Conservation (phyloP, 1,284 basidiomycete genomes). For the Pyrrhoderma noxium region DNA sequence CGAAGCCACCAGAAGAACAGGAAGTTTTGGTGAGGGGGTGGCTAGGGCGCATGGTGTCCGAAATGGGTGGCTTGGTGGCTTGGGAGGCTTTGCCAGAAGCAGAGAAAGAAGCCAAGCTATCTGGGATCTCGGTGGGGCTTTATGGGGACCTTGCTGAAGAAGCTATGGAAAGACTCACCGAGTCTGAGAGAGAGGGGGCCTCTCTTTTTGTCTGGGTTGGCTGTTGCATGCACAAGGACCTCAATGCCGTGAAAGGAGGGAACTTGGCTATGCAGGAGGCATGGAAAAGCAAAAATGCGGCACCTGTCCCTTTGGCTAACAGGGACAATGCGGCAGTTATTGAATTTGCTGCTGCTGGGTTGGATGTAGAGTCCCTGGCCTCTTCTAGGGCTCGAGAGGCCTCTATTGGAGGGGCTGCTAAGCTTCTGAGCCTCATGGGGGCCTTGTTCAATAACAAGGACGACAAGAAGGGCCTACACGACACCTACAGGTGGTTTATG, state of each 20-base stretch:
- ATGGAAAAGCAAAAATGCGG: background rate
- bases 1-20: background rate
- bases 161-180: slow-evolving; percentile 17
- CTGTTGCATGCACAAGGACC: slow-evolving; percentile 27
- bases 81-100: slow-evolving; percentile 18
- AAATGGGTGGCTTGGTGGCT: background rate
- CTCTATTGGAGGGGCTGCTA: slow-evolving; percentile 26
- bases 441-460: slow-evolving; percentile 31
- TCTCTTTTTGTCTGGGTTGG: slow-evolving; percentile 21
- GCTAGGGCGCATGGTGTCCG: background rate
- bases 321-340: background rate
- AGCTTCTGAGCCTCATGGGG: slow-evolving; percentile 25
- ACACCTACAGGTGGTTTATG: slow-evolving; percentile 24
- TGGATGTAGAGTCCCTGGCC: background rate
- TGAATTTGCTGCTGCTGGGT: background rate
- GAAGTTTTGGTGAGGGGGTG: background rate
- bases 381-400: slow-evolving; percentile 20
- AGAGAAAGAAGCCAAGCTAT: slow-evolving; percentile 5
- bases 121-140: slow-evolving; percentile 3
- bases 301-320: background rate
- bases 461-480: slow-evolving; percentile 28
- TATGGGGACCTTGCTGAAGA: slow-evolving; percentile 19
- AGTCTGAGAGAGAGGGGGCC: slow-evolving; percentile 14
- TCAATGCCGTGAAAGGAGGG: slow-evolving; percentile 24
- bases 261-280: slow-evolving; percentile 3